Evolutionary conservation across 768 basidiomycete genomes (phyloP), one percentile per base, ranked within the genome.

Genomic region (Leucocoprinus leucothites): DNA sequence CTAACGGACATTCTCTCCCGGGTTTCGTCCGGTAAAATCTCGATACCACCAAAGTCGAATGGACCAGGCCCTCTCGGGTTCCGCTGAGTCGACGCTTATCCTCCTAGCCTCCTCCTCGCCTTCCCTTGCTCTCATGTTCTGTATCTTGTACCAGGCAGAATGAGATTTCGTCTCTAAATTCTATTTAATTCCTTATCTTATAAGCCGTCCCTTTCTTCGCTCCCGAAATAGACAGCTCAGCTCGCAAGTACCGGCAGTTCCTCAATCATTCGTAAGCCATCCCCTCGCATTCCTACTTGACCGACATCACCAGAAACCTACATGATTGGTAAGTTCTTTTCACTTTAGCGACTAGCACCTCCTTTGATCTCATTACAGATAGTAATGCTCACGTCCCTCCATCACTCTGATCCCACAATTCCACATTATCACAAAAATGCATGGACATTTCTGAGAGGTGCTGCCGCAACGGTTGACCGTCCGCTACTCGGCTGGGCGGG

Each of bases 391-490:
- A 78, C 79, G 2, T 80, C 74, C 62, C 69, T 82, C 2, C 81
- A 82, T 55, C 81, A 82, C 64, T 80, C 79, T 4, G 80, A 80
- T 60, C 75, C 77, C 0, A 71, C 70, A 0, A 69, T 82, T n/a
- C 80, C 81, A 16, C 79, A 81, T 59, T 82, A 80, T 61, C 71
- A 81, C 25, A 72, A 70, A n/a, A n/a, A n/a, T n/a, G n/a, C n/a
- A n/a, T n/a, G n/a, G n/a, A n/a, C n/a, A n/a, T n/a, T n/a, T n/a
- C n/a, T n/a, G n/a, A n/a, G n/a, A n/a, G n/a, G n/a, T n/a, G n/a
- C n/a, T n/a, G n/a, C n/a, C n/a, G n/a, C n/a, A n/a, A n/a, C n/a
- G n/a, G n/a, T n/a, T n/a, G n/a, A n/a, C n/a, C n/a, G n/a, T n/a
- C n/a, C n/a, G n/a, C n/a, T n/a, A n/a, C n/a, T n/a, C n/a, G n/a